Evolutionary conservation across 2,329 filamentous ascomycete genomes (phyloP).

Genomic region (Cladosporium velox): DNA sequence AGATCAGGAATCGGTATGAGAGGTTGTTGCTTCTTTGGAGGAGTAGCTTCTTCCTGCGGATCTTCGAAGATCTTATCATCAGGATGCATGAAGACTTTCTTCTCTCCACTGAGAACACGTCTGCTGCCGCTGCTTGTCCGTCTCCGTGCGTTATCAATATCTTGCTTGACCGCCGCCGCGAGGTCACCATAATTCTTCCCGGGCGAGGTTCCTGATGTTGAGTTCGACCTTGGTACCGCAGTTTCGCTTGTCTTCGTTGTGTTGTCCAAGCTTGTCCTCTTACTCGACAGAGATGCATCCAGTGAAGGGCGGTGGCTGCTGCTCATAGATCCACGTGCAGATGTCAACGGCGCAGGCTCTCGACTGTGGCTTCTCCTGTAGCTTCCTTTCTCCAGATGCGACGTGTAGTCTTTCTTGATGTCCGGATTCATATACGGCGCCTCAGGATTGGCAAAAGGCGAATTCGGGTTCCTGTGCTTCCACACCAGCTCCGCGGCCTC

Average conservation of each 20-base stretch:
- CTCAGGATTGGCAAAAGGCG: conserved; percentile 60
- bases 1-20: conserved; percentile 27
- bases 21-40: conserved; percentile 24
- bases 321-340: conserved; percentile 9
- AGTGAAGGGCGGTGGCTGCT: conserved; percentile 19
- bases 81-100: conserved; percentile 66
- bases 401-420: conserved; percentile 55
- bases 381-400: conserved; percentile 70
- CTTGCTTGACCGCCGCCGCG: conserved; percentile 37
- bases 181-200: conserved; percentile 40
- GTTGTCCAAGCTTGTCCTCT: conserved; percentile 22
- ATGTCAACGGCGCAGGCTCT: conserved; percentile 22
- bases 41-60: conserved; percentile 55
- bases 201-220: not conserved
- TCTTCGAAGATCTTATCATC: conserved; percentile 89
- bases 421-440: conserved; percentile 40
- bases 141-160: conserved; percentile 40
- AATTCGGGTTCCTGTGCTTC: conserved; percentile 70
- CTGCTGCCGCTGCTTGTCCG: conserved; percentile 66
- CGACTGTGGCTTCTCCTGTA: conserved; percentile 59
- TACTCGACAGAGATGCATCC: not conserved
- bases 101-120: conserved; percentile 70
- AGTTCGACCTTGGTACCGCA: not conserved
- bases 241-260: not conserved
- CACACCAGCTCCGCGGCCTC: conserved; percentile 79